Conservation (phyloP, 2,329 filamentous ascomycete species). For the Exophiala bonariae region DNA sequence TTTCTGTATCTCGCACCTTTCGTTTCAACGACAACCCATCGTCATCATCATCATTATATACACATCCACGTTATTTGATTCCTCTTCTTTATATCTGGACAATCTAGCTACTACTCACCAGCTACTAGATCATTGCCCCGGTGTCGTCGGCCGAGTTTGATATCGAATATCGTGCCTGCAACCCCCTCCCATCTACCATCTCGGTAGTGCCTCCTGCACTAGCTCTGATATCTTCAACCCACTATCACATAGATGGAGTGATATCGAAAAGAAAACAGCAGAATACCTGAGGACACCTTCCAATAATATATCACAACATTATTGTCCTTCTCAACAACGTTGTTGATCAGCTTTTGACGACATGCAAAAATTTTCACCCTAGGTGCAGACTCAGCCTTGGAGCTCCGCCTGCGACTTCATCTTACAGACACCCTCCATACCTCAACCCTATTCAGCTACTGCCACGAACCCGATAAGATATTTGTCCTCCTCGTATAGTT, state of each 20-base stretch:
- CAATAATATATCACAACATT: too few relatives aligned
- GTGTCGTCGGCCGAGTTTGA: slow-evolving; percentile 6
- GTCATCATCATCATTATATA: neutral
- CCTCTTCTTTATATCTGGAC: slow-evolving; percentile 5
- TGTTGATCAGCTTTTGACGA: neutral
- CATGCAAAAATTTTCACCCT: neutral
- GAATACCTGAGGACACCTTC: slow-evolving; percentile 2
- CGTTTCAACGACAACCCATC: slow-evolving; percentile 18
- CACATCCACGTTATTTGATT: neutral
- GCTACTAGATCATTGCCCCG: neutral
- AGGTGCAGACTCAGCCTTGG: too few relatives aligned
- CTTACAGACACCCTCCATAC: neutral
- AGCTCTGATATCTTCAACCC: slow-evolving; percentile 8
- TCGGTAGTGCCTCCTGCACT: slow-evolving; percentile 20
- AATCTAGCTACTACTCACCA: too few relatives aligned
- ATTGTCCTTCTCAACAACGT: too few relatives aligned
- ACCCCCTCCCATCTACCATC: slow-evolving; percentile 12
- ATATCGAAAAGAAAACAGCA: slow-evolving; percentile 7
- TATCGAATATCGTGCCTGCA: slow-evolving; percentile 4
- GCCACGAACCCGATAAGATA: too few relatives aligned
- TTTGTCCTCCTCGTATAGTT: too few relatives aligned
- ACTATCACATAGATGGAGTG: slow-evolving; percentile 1
- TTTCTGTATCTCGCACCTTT: neutral
- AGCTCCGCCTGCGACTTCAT: neutral
- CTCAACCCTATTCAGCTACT: neutral